Base-by-base conservation (phyloP, 805 yeast species). In the Kodamaea neixiangensis region DNA sequence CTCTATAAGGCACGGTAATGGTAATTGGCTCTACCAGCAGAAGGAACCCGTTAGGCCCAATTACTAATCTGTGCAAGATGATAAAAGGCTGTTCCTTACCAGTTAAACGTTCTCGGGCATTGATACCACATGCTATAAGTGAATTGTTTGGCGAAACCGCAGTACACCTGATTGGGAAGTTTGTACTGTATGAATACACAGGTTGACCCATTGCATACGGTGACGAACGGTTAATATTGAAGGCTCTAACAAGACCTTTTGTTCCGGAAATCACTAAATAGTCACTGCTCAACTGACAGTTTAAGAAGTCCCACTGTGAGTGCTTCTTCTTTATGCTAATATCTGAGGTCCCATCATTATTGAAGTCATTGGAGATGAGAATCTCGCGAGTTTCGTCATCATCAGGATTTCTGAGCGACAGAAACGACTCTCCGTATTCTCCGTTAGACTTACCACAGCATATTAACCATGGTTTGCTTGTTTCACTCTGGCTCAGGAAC, bases 1-100 rank as follows among this genome's bases (percentile, higher is more conserved):
- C 97, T 25, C 89, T 70, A 65, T 89, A 90, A 0, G 97, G 97
- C 46, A 89, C 76, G 0, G 96, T 86, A 29, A 91, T 82, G 1
- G 91, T 82, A 7, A 86, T 77, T 2, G 89, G 86, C 39, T 80
- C 81, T 3, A 78, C 81, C 19, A 71, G 57, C 17, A 44, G 48
- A 11, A 54, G 29, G 4, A 58, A 44, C 5, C 48, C 47, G 11
- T 31, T 37, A 1, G 35, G 31, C 10, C 38, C 54, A 5, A 34
- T 37, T 7, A 52, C 54, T 14, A 73, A 43, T 18, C 72, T 73
- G 53, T 86, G 86, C 41, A 89, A 68, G 3, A 85, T 81, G 4
- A 90, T 78, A 58, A 89, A 79, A 2, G 96, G 91, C 61, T 87
- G 93, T 60, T 86, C 92, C 22, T 83, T 77, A 3, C 85, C 83